Evolutionary conservation across 2,329 filamentous ascomycete genomes (phyloP).

Genomic region (Exophiala oligosperma): DNA sequence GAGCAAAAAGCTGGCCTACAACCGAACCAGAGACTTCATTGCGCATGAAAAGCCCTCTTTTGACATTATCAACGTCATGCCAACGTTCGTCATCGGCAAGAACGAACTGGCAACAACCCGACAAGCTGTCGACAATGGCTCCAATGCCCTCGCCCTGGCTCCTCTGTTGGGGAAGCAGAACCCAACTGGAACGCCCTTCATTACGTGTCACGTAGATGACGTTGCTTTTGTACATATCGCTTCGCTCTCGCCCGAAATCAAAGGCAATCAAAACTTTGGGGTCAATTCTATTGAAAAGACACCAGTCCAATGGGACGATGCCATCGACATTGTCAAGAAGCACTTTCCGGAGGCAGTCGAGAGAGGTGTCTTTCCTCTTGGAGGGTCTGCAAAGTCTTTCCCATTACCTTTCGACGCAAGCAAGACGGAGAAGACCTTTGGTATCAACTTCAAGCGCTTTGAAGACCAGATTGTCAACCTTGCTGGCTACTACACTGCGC

Average conservation of each 20-base stretch:
- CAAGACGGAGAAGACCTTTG: constrained; percentile 43
- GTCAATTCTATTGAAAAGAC: constrained; percentile 13
- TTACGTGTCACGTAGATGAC: constrained; percentile 33
- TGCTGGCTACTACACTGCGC: constrained; percentile 17
- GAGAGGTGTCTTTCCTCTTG: constrained; percentile 42
- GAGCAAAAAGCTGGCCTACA: constrained; percentile 65
- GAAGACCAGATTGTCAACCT: constrained; percentile 36
- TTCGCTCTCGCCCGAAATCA: constrained; percentile 26
- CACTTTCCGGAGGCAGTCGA: constrained; percentile 41
- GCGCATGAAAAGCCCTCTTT: constrained; percentile 58
- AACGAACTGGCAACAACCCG: constrained; percentile 32
- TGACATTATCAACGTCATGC: constrained; percentile 61
- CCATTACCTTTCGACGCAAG: constrained; percentile 50
- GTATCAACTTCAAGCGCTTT: constrained; percentile 41
- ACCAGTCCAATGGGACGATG: constrained; percentile 40
- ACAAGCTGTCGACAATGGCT: constrained; percentile 20
- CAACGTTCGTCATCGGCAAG: constrained; percentile 61
- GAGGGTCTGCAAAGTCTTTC: constrained; percentile 57
- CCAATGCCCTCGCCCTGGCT: constrained; percentile 27
- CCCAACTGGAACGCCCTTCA: constrained; percentile 7
- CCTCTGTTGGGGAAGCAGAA: constrained; percentile 15
- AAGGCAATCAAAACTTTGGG: constrained; percentile 23
- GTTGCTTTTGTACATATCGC: constrained; percentile 34
- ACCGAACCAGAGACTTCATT: constrained; percentile 66
- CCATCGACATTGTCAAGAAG: constrained; percentile 43